Percentiles rank a stretch among this genome's conserved stretches.
These are phyloP conservation scores for Ustulina deusta DNA, from an alignment of 2,329 filamentous ascomycete genomes.

Conservation along the genomic window DNA sequence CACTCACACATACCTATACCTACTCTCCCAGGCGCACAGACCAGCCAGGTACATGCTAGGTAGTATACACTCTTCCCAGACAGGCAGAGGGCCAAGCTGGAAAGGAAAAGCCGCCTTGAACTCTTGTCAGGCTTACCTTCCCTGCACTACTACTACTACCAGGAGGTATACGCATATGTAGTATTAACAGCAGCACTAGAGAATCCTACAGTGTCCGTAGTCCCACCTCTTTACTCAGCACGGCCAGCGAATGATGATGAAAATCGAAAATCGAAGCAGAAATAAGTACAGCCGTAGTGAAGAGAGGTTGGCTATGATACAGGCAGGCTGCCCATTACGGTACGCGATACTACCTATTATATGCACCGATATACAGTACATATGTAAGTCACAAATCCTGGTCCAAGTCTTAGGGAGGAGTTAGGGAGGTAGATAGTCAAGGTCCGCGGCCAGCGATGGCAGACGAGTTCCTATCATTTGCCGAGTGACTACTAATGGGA, in stretches of 20 bases:
- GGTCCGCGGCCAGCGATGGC: neutral
- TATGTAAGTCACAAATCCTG: constrained; percentile 11
- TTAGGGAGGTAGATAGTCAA: neutral
- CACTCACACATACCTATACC: neutral
- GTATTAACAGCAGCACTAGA: neutral
- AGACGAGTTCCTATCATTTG: neutral
- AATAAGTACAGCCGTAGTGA: neutral
- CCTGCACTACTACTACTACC: neutral
- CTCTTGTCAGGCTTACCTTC: constrained; percentile 1
- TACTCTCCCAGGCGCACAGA: constrained; percentile 14
- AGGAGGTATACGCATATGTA: neutral
- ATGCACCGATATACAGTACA: neutral
- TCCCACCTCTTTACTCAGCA: neutral
- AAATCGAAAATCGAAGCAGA: neutral
- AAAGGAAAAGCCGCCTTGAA: neutral
- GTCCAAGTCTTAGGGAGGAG: neutral
- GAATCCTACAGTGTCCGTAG: neutral
- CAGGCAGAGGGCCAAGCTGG: neutral
- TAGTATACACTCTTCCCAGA: neutral
- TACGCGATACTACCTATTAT: neutral
- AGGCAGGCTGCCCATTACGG: neutral
- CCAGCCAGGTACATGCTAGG: neutral
- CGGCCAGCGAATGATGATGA: neutral
- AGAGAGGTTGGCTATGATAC: neutral
- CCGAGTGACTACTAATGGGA: neutral